Percentiles rank a stretch among this genome's conserved stretches.
phyloP scores from a whole-genome alignment of 2,329 filamentous ascomycete species.

The Cordyceps militaris region DNA sequence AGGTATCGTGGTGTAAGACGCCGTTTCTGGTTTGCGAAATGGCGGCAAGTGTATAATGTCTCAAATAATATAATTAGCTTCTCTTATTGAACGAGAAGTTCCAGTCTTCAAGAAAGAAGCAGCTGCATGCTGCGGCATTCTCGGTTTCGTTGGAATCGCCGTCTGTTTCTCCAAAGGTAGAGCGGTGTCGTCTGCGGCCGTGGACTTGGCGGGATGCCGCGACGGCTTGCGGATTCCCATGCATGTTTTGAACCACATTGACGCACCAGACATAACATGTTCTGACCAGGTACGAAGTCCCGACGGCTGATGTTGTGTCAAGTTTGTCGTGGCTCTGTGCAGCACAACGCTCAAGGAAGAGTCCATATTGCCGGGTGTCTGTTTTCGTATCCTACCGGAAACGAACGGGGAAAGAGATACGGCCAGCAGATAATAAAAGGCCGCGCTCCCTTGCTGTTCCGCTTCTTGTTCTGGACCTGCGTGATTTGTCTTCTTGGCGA shows the following conservation, averaged over 20 bases:
- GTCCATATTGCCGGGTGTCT: not conserved
- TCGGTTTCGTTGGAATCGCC: not conserved
- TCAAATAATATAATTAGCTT: conserved; percentile 29
- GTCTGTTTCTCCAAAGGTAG: not conserved
- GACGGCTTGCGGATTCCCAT: conserved; percentile 4
- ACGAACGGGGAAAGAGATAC: not conserved
- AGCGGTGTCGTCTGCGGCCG: not conserved
- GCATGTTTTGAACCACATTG: conserved; percentile 11
- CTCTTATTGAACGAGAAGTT: conserved; percentile 32
- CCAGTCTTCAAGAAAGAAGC: conserved; percentile 35
- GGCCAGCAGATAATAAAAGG: not conserved
- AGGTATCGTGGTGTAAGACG: not conserved
- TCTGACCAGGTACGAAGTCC: not conserved
- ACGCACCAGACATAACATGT: not conserved
- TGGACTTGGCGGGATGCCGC: not conserved
- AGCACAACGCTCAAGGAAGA: not conserved
- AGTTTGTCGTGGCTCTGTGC: not conserved
- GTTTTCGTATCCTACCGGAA: not conserved
- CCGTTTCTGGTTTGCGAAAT: not conserved
- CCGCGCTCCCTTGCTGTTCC: not conserved
- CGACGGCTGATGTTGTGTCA: not conserved
- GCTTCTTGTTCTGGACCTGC: not conserved
- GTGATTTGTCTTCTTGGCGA: not conserved
- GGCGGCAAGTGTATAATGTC: not conserved
- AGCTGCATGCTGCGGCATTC: conserved; percentile 34